These are phyloP conservation scores for Leccinum variicolor DNA, from an alignment of 768 basidiomycete species.

Conservation along the genomic window DNA sequence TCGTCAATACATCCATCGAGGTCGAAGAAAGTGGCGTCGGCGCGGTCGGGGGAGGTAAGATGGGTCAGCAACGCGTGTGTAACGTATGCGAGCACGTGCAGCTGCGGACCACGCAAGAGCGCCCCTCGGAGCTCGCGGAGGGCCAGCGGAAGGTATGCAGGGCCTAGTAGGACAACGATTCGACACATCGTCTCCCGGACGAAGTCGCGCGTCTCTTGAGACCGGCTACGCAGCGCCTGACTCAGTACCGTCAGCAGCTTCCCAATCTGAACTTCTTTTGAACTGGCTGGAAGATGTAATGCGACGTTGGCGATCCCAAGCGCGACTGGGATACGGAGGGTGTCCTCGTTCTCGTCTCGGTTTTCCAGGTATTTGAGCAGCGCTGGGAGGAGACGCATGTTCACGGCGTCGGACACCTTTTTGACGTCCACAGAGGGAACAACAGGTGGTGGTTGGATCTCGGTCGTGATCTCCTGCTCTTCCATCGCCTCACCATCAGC, in stretches of 20 bases:
- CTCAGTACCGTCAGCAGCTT: constrained; percentile 80
- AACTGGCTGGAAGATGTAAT: constrained; percentile 64
- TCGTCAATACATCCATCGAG: constrained; percentile 80
- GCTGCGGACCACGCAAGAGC: constrained; percentile 86
- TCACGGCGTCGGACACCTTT: constrained; percentile 72
- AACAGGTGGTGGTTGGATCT: constrained; percentile 9
- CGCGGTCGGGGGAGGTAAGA: constrained; percentile 58
- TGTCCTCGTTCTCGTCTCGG: constrained; percentile 80
- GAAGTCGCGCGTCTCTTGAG: constrained; percentile 89
- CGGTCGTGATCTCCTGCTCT: constrained; percentile 17
- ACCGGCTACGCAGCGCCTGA: constrained; percentile 89
- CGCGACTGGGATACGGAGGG: constrained; percentile 82
- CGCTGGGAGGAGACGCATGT: constrained; percentile 69
- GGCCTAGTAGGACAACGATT: constrained; percentile 70
- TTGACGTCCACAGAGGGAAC: constrained; percentile 17
- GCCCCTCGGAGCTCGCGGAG: constrained; percentile 83
- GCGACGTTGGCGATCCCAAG: constrained; percentile 86
- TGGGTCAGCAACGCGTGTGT: constrained; percentile 80
- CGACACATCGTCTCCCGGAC: constrained; percentile 79
- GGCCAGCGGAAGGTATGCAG: constrained; percentile 66
- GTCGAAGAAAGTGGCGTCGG: constrained; percentile 49
- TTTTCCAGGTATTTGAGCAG: constrained; percentile 81
- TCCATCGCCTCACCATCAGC: constrained; percentile 30
- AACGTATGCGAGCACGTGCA: constrained; percentile 87
- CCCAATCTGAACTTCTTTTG: constrained; percentile 64